These are phyloP conservation scores for Martiniozyma abietophila DNA, from an alignment of 805 yeast species.

Conservation along the genomic window DNA sequence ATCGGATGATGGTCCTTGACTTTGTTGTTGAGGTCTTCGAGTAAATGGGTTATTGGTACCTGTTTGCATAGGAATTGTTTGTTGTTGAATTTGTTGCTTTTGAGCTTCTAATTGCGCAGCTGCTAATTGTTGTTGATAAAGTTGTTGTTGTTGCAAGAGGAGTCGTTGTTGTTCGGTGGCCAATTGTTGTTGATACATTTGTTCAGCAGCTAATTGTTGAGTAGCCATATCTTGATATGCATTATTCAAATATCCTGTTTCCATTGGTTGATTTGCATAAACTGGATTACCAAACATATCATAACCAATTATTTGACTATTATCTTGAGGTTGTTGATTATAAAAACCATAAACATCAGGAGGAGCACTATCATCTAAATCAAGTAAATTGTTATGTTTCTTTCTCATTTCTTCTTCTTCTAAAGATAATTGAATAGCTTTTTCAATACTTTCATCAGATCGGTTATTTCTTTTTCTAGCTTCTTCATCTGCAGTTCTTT, in stretches of 20 bases:
- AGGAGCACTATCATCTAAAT: constrained; percentile 36
- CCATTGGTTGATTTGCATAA: constrained; percentile 40
- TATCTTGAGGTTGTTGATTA: constrained; percentile 19
- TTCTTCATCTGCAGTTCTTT: constrained; percentile 77
- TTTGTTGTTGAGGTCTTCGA: constrained; percentile 14
- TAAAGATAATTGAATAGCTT: constrained; percentile 60
- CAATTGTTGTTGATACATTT: constrained; percentile 17
- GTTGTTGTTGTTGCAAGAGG: constrained; percentile 17
- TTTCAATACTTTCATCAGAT: constrained; percentile 52
- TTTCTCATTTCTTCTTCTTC: constrained; percentile 69
- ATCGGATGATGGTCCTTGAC: too few relatives aligned
- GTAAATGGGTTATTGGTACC: constrained; percentile 32
- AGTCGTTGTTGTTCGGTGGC: constrained; percentile 14
- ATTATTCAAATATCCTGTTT: constrained; percentile 44
- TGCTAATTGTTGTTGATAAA: constrained; percentile 18
- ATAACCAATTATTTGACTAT: constrained; percentile 29
- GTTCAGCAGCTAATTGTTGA: constrained; percentile 14
- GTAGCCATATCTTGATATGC: constrained; percentile 28
- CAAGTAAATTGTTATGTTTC: constrained; percentile 42
- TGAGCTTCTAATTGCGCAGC: constrained; percentile 14
- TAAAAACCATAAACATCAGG: constrained; percentile 23
- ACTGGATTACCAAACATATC: constrained; percentile 66
- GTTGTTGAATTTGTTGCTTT: too few relatives aligned
- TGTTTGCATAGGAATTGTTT: constrained; percentile 31
- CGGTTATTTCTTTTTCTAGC: constrained; percentile 46